phyloP scores from a whole-genome alignment of 352 stramenopile genomes.

The Globisporangium spiculum region DNA sequence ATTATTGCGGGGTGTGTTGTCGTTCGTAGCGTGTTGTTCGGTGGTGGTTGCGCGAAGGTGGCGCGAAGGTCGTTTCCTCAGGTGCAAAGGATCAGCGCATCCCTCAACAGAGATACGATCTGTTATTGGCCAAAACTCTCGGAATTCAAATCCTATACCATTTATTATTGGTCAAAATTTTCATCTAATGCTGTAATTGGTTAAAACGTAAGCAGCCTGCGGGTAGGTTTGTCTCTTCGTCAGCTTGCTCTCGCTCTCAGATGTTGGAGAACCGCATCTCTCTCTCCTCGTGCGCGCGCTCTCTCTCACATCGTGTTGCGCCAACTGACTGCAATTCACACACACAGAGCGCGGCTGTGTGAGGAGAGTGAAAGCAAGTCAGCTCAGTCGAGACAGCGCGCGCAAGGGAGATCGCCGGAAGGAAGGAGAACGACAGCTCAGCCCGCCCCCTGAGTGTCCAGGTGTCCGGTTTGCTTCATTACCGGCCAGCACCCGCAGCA shows the following conservation, averaged over 20 bases:
- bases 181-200: no score
- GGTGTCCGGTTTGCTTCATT: neutral
- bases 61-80: neutral
- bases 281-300: neutral
- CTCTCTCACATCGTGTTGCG: neutral
- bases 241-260: no score
- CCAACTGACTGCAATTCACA: neutral
- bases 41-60: conserved; percentile 1
- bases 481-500: neutral
- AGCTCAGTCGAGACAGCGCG: neutral
- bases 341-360: no score
- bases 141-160: no score
- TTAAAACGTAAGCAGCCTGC: no score
- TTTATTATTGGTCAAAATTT: no score
- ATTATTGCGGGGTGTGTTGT: neutral
- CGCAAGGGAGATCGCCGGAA: neutral
- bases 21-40: neutral
- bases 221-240: no score
- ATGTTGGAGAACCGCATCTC: neutral
- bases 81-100: no score
- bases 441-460: no score
- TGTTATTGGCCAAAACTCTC: no score
- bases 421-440: neutral
- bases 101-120: no score
- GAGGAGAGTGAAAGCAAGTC: neutral